Base-by-base conservation (phyloP, 2,329 filamentous ascomycete species). In the Colletotrichum sp. region DNA sequence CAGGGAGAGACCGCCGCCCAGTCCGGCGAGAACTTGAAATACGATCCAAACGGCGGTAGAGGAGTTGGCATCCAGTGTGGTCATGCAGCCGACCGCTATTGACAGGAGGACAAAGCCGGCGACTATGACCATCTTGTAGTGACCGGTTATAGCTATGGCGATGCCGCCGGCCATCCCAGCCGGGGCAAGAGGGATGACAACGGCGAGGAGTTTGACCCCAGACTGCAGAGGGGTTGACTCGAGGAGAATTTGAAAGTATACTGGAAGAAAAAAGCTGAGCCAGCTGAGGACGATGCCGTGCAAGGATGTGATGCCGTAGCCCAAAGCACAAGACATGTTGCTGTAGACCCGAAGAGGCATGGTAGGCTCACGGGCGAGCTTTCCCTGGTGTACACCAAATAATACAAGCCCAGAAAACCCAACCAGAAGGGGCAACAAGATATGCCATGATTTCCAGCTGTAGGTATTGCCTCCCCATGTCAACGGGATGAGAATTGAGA, bases 21-120 rank as follows among this genome's bases (percentile, higher is more conserved):
- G 6, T 12, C 63, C 78, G 2, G 79, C 79, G 32, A 85, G 55
- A 9, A 85, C 72, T 67, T 85, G 83, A 39, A 85, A 80, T 60
- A 82, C 73, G 7, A 85, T 80, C 83, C n/a, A 57, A 8, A 32
- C 2, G 12, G 28, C 66, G 7, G 32, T n/a, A 5, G 66, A 59
- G 6, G 66, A 59, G 10, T 59, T n/a, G 15, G 26, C 66, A 21
- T 69, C 49, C 4, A 69, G 66, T 2, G 24, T n/a, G 24, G 55
- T 59, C 28, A 57, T 59, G 13, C 57, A 34, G 10, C 66, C 66
- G 15, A 44, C 9, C 8, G 49, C 49, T 16, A 69, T 21, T 13
- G 66, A 34, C 3, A 34, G 16, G 10, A 69, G 21, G 9, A 34
- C 32, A 30, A 34, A 69, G 5, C 66, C 49, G 34, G 12, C n/a